Base-by-base conservation (phyloP, 1,284 basidiomycete species). In the Xerocomus nothofagi region DNA sequence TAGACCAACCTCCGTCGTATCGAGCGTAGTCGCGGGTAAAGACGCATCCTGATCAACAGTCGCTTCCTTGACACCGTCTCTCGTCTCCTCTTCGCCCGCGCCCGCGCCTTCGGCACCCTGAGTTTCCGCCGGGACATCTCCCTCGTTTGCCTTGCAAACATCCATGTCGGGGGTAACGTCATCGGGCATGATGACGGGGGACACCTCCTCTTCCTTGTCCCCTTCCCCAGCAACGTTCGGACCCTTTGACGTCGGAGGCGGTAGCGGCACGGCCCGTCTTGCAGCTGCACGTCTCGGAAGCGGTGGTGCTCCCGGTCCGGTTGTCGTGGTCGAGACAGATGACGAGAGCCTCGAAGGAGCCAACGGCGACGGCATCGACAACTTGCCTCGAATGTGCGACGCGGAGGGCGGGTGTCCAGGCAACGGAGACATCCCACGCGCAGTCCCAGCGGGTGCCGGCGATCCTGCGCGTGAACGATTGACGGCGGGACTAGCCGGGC, bases 231-330 rank as follows among this genome's bases (percentile, higher is more conserved):
- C n/a, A 31, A 10, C 21, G 12, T 43, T 54, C 3, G 21, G 26
- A 11, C 17, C 36, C n/a, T 12, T 36, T 2, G 39, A 23, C 11
- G 51, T 29, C 7, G 55, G 27, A 6, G 66, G 65, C 0, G 54
- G n/a, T n/a, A n/a, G 65, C 11, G 66, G 63, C 11, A 53, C 62
- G 10, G 47, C 53, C 26, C 67, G 58, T 40, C 66, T 56, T 2
- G 67, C 65, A 34, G 67, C 42, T 3, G 67, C 66, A 9, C 67
- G 54, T 31, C 56, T 57, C 17, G 64, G 67, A 20, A 66, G 42
- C 2, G 66, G 64, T 5, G 64, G 64, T 9, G 51, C 64, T 1
- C 49, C 54, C 0, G 44, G 42, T n/a, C 49, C 53, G 4, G 31
- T 50, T 4, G 20, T 33, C 4, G 31, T 50, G 4, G 20, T 33